These are phyloP conservation scores for Fraxinus americana DNA, from an alignment of 257 asterid species.

Conservation along the genomic window DNA sequence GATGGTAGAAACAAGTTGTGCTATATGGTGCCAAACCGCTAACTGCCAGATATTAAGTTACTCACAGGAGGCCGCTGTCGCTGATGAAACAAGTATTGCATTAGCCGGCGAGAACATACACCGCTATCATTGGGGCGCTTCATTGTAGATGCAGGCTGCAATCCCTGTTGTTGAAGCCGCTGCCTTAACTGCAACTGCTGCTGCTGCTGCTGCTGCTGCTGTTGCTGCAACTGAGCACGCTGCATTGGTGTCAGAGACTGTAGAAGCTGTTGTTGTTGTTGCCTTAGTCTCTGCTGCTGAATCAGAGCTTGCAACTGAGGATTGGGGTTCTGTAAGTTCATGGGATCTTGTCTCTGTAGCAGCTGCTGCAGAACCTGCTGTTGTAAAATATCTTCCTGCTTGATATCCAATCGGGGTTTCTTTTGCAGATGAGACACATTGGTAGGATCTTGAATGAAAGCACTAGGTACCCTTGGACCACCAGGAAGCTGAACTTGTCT, in stretches of 20 bases:
- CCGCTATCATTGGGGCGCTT: conserved; percentile 85
- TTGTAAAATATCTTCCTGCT: conserved; percentile 81
- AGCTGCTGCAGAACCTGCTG: conserved; percentile 87
- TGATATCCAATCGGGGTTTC: conserved; percentile 89
- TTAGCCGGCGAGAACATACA: conserved; percentile 87
- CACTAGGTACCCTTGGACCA: conserved; percentile 55
- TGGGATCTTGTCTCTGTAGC: conserved; percentile 67
- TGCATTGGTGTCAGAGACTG: conserved; percentile 85
- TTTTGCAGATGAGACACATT: conserved; percentile 72
- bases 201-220: conserved; percentile 32
- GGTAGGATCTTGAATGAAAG: conserved; percentile 71
- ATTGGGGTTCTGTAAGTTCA: conserved; percentile 69
- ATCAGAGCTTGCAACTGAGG: conserved; percentile 80
- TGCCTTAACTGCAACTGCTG: conserved; percentile 67
- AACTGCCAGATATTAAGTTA: conserved; percentile 20
- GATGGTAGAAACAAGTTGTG: background rate
- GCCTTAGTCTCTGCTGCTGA: conserved; percentile 88
- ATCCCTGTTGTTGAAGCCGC: conserved; percentile 68
- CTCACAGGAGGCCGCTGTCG: conserved; percentile 92
- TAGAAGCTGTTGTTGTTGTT: conserved; percentile 73
- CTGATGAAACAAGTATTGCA: conserved; percentile 95
- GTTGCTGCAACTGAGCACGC: conserved; percentile 74
- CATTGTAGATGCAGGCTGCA: conserved; percentile 61
- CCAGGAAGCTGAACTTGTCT: conserved; percentile 66
- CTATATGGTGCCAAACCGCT: conserved; percentile 7